These are phyloP conservation scores for Carex littledalei DNA, from an alignment of 176 grass and related monocot species.

Conservation along the genomic window DNA sequence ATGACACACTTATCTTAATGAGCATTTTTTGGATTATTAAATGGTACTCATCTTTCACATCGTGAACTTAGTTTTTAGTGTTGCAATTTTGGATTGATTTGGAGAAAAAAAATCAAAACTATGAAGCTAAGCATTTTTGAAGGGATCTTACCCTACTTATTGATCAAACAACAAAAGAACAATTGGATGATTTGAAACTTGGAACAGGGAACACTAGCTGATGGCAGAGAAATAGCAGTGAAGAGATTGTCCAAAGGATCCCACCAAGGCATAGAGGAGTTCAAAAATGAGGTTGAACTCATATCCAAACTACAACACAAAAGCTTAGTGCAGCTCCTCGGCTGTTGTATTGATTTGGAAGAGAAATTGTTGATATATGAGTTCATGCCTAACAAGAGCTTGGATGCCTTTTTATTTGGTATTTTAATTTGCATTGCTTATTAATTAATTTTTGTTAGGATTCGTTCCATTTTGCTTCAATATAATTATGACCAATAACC, in stretches of 20 bases:
- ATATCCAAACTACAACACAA: conserved; percentile 9
- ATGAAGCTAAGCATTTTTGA: not conserved
- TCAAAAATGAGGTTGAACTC: conserved; percentile 20
- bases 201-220: conserved; percentile 33
- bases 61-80: not conserved
- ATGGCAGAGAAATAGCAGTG: conserved; percentile 32
- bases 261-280: conserved; percentile 34
- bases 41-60: not conserved
- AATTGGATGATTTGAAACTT: not conserved
- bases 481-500: not conserved
- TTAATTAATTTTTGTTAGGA: not conserved
- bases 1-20: not conserved
- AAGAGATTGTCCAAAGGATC: conserved; percentile 46
- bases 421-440: not conserved
- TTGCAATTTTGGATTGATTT: not conserved
- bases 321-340: conserved; percentile 18
- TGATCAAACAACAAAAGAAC: not conserved
- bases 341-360: conserved; percentile 38
- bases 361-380: conserved; percentile 35
- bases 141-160: not conserved
- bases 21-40: not conserved
- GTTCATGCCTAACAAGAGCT: conserved; percentile 7
- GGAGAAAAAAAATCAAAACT: not conserved
- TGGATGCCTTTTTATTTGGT: conserved; percentile 10
- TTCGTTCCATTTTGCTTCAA: not conserved